A percentile compares a stretch with the other conserved stretches of the same genome.
These are phyloP conservation scores for Hypericum perforatum DNA, from an alignment of 345 rosid genomes.

Conservation along the genomic window DNA sequence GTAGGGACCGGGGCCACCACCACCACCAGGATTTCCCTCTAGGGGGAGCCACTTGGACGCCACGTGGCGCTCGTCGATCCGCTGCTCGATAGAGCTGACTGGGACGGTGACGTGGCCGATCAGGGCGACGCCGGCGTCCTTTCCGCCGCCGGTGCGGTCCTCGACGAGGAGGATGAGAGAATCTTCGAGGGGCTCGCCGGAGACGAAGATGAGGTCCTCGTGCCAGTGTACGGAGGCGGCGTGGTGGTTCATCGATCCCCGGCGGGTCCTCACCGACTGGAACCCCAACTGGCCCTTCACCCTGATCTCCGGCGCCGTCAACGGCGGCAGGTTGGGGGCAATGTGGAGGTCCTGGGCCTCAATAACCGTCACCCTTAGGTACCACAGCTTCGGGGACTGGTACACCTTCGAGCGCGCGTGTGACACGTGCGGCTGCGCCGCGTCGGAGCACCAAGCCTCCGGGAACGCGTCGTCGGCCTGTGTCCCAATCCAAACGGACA, in stretches of 20 bases:
- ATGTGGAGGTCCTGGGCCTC: slow-evolving; percentile 88
- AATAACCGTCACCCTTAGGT: slow-evolving; percentile 65
- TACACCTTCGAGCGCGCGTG: slow-evolving; percentile 91
- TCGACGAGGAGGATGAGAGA: slow-evolving; percentile 54
- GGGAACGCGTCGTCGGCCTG: slow-evolving; percentile 93
- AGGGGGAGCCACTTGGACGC: slow-evolving; percentile 60
- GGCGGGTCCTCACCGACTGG: slow-evolving; percentile 68
- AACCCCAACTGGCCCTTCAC: slow-evolving; percentile 72
- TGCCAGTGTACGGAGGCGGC: slow-evolving; percentile 73
- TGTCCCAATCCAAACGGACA: slow-evolving; percentile 89
- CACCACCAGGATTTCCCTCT: slow-evolving; percentile 27
- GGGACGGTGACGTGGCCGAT: slow-evolving; percentile 62
- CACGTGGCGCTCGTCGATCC: slow-evolving; percentile 68
- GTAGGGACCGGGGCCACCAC: slow-evolving; percentile 32
- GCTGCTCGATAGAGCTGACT: slow-evolving; percentile 61
- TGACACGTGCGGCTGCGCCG: slow-evolving; percentile 66
- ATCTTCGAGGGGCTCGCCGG: slow-evolving; percentile 87
- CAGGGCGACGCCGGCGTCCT: slow-evolving; percentile 35
- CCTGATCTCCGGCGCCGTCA: slow-evolving; percentile 77
- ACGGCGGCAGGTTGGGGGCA: slow-evolving; percentile 66
- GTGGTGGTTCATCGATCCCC: slow-evolving; percentile 68
- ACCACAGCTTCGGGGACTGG: slow-evolving; percentile 95
- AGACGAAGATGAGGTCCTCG: slow-evolving; percentile 82
- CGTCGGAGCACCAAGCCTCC: slow-evolving; percentile 87
- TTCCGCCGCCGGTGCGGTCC: slow-evolving; percentile 46